Base-by-base conservation (phyloP, 2,329 filamentous ascomycete genomes). In the Cercospora brassicicola region DNA sequence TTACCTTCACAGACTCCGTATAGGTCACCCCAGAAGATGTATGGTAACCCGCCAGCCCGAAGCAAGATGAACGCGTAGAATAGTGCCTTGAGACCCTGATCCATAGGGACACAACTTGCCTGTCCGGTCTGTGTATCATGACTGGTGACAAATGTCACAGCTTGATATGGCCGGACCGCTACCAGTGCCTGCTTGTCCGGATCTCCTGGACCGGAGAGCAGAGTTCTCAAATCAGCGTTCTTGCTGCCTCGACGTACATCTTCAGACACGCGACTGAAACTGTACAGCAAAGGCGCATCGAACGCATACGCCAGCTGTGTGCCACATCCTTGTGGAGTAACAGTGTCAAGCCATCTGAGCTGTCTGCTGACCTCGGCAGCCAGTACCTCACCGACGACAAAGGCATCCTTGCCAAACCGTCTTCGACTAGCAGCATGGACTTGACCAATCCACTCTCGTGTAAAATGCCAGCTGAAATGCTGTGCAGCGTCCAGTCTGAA, bases 21-120 rank as follows among this genome's bases (percentile, higher is more conserved):
- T 0, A 91, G 77, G 74, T 92, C 89, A 26, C 89, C 89, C 75
- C 89, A 92, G 76, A 92, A 92, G 39, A 91, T 81, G 72, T 88
- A 91, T 0, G 90, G 90, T 30, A 87, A 84, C 15, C 89, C 89
- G 36, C 86, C 81, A 60, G 83, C 79, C 11, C 88, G 85, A 28
- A 93, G 86, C 1, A 93, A 85, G 65, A 92, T 91, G 55, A 93
- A 83, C 0, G 89, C 82, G 77, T 93, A 92, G 11, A 90, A 91
- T 15, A 92, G 82, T 0, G 89, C 85, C 77, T 91, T 91, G 81
- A 93, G 91, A 80, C 86, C 89, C 28, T 84, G 82, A 65, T 87
- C 84, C 48, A 93, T 86, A 1, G 86, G 85, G 0, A 88, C 86
- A 72, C 86, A 88, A 53, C 89, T 82, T 0, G 87, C 85, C 76